Evolutionary conservation across 345 rosid species (phyloP).

Genomic region (Populus ilicifolia): DNA sequence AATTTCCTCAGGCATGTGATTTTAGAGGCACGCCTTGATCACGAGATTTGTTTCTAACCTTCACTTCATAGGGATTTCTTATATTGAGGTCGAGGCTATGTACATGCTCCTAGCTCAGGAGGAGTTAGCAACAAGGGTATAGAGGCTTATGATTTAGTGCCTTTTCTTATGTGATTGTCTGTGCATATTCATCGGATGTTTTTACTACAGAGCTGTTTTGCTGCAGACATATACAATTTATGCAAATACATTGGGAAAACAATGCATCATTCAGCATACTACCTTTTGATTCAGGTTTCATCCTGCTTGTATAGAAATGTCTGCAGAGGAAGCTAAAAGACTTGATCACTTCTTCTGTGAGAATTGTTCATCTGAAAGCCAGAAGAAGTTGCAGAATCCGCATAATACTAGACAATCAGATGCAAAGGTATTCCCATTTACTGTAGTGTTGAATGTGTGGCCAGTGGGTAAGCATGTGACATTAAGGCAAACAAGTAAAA

Average conservation of each 20-base stretch:
- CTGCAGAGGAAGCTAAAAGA: slow-evolving; percentile 72
- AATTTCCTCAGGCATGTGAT: not conserved
- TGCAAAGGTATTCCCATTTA: slow-evolving; percentile 51
- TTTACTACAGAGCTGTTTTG: not conserved
- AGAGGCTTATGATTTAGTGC: not conserved
- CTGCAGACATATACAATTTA: slow-evolving; percentile 9
- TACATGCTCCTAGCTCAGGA: not conserved
- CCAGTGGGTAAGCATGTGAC: not conserved
- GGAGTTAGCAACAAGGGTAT: not conserved
- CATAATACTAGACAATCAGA: slow-evolving; percentile 47
- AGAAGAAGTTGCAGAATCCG: slow-evolving; percentile 57
- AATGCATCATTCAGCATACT: slow-evolving; percentile 32
- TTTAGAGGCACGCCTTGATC: not conserved
- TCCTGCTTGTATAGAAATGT: slow-evolving; percentile 92
- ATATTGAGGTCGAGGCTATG: not conserved
- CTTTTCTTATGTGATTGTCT: not conserved
- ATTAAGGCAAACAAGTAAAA: not conserved
- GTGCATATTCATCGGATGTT: not conserved
- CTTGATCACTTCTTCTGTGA: slow-evolving; percentile 85
- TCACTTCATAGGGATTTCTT: not conserved
- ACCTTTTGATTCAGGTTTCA: slow-evolving; percentile 85
- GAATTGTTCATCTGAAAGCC: slow-evolving; percentile 66
- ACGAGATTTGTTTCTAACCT: not conserved
- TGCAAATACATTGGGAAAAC: slow-evolving; percentile 12
- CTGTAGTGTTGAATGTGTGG: not conserved